These are phyloP conservation scores for Pseudozyma sp. DNA, from an alignment of 1,284 basidiomycete species.

Conservation along the genomic window DNA sequence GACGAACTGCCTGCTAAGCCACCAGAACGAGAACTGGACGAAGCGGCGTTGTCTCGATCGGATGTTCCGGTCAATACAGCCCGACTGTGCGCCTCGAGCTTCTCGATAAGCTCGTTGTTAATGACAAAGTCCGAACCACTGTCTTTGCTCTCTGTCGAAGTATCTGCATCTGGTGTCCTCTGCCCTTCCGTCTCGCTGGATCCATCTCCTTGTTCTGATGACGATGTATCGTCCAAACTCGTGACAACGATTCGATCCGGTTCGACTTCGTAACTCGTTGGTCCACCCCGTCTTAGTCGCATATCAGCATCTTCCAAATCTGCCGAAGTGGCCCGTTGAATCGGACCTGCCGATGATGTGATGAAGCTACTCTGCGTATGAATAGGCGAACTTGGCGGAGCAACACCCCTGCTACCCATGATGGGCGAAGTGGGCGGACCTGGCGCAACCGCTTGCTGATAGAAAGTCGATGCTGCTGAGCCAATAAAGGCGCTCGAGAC, in stretches of 20 bases:
- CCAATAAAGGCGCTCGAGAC: constrained; percentile 4
- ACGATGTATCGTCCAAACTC: constrained; percentile 43
- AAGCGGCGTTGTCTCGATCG: constrained; percentile 41
- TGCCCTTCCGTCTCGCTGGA: constrained; percentile 13
- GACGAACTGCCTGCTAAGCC: background rate
- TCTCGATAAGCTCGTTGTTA: constrained; percentile 59
- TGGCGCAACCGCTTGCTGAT: constrained; percentile 40
- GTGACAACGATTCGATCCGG: constrained; percentile 51
- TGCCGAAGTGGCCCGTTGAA: constrained; percentile 3
- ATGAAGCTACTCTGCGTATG: constrained; percentile 11
- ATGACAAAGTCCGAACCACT: constrained; percentile 37
- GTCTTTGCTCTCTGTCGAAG: constrained; percentile 26
- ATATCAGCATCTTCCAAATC: constrained; percentile 40
- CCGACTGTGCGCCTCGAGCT: constrained; percentile 52
- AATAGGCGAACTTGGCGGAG: constrained; percentile 20
- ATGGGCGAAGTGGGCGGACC: constrained; percentile 45
- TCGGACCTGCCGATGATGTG: background rate
- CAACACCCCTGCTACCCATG: constrained; percentile 8
- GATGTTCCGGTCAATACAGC: constrained; percentile 48
- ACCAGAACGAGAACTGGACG: constrained; percentile 17
- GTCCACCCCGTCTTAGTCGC: constrained; percentile 24
- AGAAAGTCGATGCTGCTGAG: constrained; percentile 22
- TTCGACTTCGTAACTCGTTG: constrained; percentile 49
- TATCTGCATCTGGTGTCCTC: constrained; percentile 34
- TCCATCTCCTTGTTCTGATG: constrained; percentile 27